A percentile compares a stretch with the other conserved stretches of the same genome.
Evolutionary conservation across 768 basidiomycete genomes (phyloP).

Genomic region (Pisolithus sp.): DNA sequence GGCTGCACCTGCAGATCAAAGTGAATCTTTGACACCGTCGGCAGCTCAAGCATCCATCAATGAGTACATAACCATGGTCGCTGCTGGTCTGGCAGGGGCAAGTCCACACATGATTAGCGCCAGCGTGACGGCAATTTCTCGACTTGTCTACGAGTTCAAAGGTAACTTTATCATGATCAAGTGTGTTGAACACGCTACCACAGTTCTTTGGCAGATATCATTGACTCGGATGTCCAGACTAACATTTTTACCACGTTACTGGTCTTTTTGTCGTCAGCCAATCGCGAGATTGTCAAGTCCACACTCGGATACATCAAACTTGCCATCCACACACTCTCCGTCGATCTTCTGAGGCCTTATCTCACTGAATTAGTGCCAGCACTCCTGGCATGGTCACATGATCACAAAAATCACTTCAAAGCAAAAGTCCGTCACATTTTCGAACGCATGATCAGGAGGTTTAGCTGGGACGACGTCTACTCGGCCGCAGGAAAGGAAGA

Average conservation of each 20-base stretch:
- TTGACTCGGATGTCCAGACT: slow-evolving; percentile 64
- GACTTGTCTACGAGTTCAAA: slow-evolving; percentile 94
- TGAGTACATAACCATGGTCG: slow-evolving; percentile 96
- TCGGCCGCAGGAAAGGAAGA: slow-evolving; percentile 70
- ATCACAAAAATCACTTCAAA: slow-evolving; percentile 99
- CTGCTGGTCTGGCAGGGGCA: slow-evolving; percentile 87
- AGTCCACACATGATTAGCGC: slow-evolving; percentile 99
- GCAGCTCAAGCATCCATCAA: slow-evolving; percentile 68
- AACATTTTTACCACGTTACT: slow-evolving; percentile 84
- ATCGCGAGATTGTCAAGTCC: slow-evolving; percentile 97
- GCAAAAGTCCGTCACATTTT: slow-evolving; percentile 94
- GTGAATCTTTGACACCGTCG: slow-evolving; percentile 8
- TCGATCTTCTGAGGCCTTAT: slow-evolving; percentile 68
- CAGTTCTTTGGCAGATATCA: slow-evolving; percentile 42
- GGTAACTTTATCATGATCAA: slow-evolving; percentile 36
- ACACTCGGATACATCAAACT: slow-evolving; percentile 93
- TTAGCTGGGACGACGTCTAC: slow-evolving; percentile 82
- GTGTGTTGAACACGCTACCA: not conserved
- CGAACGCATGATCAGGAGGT: slow-evolving; percentile 88
- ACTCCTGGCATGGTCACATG: slow-evolving; percentile 87
- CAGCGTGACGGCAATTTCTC: slow-evolving; percentile 87
- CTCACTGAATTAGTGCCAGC: slow-evolving; percentile 75
- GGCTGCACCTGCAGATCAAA: slow-evolving; percentile 1
- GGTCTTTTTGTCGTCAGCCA: slow-evolving; percentile 88
- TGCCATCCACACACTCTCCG: slow-evolving; percentile 76